Percentiles rank a stretch among this genome's conserved stretches.
phyloP scores from a whole-genome alignment of 2,329 filamentous ascomycete species.

The Ceratocystis harringtonii region DNA sequence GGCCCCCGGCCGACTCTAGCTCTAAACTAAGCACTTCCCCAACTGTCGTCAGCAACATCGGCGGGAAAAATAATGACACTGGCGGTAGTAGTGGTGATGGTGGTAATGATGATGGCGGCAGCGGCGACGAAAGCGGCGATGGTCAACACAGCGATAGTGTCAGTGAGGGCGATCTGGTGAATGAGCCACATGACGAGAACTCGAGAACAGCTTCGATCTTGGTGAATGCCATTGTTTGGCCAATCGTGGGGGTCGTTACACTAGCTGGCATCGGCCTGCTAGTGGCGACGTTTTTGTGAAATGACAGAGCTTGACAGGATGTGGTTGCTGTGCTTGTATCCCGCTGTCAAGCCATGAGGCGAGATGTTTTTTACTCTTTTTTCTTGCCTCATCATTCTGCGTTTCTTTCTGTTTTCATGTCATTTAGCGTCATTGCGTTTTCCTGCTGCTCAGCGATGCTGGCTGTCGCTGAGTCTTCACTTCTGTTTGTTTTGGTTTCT shows the following conservation, averaged over 20 bases:
- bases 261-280: conserved; percentile 5
- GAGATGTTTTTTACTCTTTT: background rate
- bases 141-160: background rate
- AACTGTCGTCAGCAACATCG: background rate
- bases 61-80: background rate
- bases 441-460: background rate
- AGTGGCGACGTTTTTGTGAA: background rate
- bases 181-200: background rate
- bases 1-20: background rate
- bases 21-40: background rate
- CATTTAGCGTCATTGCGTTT: background rate
- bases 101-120: background rate
- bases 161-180: background rate
- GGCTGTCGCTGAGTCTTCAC: background rate
- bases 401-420: conserved; percentile 5
- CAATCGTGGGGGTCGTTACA: conserved; percentile 7
- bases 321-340: background rate
- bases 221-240: conserved; percentile 15
- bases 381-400: background rate
- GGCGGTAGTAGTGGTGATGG: background rate
- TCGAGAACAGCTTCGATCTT: background rate
- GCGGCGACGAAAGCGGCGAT: background rate
- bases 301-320: background rate
- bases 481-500: conserved; percentile 5
- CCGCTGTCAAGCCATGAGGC: background rate